These are phyloP conservation scores for Collybiopsis confluens DNA, from an alignment of 768 basidiomycete species.

Conservation along the genomic window DNA sequence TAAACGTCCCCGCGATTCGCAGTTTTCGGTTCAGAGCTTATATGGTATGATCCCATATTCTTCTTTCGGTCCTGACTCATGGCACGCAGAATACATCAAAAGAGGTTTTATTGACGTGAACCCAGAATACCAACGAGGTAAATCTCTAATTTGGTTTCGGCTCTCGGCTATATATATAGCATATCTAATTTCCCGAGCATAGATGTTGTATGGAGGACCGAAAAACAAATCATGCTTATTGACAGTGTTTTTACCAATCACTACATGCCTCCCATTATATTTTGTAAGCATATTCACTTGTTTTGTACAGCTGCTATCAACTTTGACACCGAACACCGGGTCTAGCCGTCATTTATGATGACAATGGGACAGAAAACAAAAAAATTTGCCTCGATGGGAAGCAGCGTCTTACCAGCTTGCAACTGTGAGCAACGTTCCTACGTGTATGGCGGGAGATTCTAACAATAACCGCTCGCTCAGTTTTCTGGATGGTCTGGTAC, in stretches of 20 bases:
- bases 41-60: background rate
- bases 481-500: constrained; percentile 7
- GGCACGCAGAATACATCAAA: background rate
- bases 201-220: constrained; percentile 45
- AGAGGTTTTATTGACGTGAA: constrained; percentile 2
- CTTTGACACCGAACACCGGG: background rate
- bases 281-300: constrained; percentile 21
- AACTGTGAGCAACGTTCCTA: constrained; percentile 26
- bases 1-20: background rate
- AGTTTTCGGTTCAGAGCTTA: background rate
- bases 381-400: constrained; percentile 45
- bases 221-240: constrained; percentile 47
- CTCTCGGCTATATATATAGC: background rate
- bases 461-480: background rate
- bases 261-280: constrained; percentile 54
- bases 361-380: constrained; percentile 39
- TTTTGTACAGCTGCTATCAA: constrained; percentile 15
- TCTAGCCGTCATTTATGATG: constrained; percentile 32
- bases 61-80: too few relatives aligned
- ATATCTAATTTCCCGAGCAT: background rate
- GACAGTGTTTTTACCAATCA: constrained; percentile 55
- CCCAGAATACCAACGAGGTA: constrained; percentile 8
- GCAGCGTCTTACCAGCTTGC: too few relatives aligned
- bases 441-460: background rate
- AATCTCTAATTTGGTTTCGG: background rate